phyloP scores from a whole-genome alignment of 1,284 basidiomycete genomes.

The Boletus semigastroideus region DNA sequence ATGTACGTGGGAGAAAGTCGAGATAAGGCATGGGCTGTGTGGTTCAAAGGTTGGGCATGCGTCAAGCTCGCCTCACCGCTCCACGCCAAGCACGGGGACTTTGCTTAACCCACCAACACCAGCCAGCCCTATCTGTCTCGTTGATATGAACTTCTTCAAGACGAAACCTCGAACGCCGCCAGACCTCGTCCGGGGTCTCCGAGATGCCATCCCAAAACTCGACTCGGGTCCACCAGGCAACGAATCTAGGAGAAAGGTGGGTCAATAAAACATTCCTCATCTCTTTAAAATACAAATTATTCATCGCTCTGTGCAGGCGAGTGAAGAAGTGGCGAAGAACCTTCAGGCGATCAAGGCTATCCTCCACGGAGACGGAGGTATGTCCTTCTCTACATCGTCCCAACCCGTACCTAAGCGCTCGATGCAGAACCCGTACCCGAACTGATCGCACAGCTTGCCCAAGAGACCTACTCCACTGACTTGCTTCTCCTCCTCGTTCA shows the following conservation, averaged over 20 bases:
- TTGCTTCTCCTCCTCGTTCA: constrained; percentile 81
- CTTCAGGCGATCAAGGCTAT: constrained; percentile 87
- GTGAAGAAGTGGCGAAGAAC: constrained; percentile 87
- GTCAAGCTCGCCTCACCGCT: constrained; percentile 13
- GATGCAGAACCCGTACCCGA: constrained; percentile 77
- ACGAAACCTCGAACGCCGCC: constrained; percentile 83
- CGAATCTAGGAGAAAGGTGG: constrained; percentile 78
- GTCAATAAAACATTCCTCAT: constrained; percentile 21
- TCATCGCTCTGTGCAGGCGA: constrained; percentile 52
- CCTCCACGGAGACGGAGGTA: constrained; percentile 85
- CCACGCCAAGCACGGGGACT: constrained; percentile 9
- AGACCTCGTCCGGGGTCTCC: constrained; percentile 78
- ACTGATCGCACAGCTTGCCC: constrained; percentile 88
- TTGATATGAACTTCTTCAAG: constrained; percentile 84
- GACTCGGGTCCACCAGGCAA: constrained; percentile 72
- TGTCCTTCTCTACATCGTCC: constrained; percentile 21
- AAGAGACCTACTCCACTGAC: constrained; percentile 93
- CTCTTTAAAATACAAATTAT: constrained; percentile 1
- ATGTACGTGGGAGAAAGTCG: not conserved
- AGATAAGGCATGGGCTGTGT: constrained; percentile 19
- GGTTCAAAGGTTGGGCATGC: constrained; percentile 17
- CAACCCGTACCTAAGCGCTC: constrained; percentile 4
- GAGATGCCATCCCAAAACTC: constrained; percentile 76
- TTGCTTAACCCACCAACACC: constrained; percentile 3
- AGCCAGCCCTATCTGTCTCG: not conserved